Evolutionary conservation across 129 eudicot genomes (phyloP).

Genomic region (Apium graveolens): DNA sequence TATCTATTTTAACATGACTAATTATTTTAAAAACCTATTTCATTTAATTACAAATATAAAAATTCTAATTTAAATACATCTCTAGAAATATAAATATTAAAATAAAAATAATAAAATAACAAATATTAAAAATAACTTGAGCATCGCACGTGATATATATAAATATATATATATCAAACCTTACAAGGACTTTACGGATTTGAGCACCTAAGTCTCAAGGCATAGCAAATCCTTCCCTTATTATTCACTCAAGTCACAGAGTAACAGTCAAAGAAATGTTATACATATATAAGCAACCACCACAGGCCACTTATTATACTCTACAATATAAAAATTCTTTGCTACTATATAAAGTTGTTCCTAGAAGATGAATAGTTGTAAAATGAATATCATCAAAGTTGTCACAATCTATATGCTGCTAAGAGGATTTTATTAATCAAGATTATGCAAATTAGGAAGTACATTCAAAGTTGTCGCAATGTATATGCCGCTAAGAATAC

Average conservation of each 20-base stretch:
- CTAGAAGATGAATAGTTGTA: neutral
- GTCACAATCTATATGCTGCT: neutral
- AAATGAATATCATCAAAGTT: neutral
- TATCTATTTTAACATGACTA: too few relatives aligned
- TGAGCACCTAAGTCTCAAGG: neutral
- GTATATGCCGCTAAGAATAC: neutral
- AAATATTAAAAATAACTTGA: too few relatives aligned
- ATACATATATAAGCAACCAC: neutral
- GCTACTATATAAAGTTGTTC: neutral
- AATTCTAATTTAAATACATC: too few relatives aligned
- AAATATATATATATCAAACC: neutral
- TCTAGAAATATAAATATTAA: too few relatives aligned
- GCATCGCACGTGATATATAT: too few relatives aligned
- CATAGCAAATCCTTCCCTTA: neutral
- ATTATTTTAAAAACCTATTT: too few relatives aligned
- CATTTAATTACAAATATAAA: too few relatives aligned
- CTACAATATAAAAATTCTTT: neutral
- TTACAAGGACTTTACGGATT: neutral
- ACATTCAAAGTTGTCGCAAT: neutral
- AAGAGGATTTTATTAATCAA: neutral
- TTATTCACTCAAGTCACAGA: neutral
- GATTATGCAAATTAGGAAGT: neutral
- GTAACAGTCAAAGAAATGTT: neutral
- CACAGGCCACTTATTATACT: neutral
- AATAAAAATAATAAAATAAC: too few relatives aligned